These are phyloP conservation scores for Magnaporthales sp. DNA, from an alignment of 2,329 filamentous ascomycete species.

Conservation along the genomic window DNA sequence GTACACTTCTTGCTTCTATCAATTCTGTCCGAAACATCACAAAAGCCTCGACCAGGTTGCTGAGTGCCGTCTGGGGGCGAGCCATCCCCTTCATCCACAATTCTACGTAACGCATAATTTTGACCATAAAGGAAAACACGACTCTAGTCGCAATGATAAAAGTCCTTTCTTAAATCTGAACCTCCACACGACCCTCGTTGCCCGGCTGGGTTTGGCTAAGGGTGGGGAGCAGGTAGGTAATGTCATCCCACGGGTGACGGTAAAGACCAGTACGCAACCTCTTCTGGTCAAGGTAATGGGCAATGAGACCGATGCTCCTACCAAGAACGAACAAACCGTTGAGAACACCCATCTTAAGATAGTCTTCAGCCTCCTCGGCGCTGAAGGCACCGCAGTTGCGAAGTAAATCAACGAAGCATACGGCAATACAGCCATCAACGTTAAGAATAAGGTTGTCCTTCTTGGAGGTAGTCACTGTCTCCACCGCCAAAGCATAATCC, in stretches of 20 bases:
- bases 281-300: constrained; percentile 99
- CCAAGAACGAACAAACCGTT: constrained; percentile 99
- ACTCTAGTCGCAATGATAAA: not conserved
- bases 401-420: constrained; percentile 97
- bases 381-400: constrained; percentile 98
- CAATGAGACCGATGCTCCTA: constrained; percentile 96
- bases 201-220: constrained; percentile 63
- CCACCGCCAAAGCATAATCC: constrained; percentile 95
- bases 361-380: constrained; percentile 93
- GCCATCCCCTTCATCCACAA: not conserved
- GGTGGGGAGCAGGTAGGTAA: constrained; percentile 86
- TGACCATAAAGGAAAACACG: not conserved
- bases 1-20: constrained; percentile 1
- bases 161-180: constrained; percentile 52
- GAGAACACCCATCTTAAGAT: constrained; percentile 97
- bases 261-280: constrained; percentile 95
- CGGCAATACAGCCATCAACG: constrained; percentile 94
- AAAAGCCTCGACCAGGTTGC: not conserved
- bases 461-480: constrained; percentile 98
- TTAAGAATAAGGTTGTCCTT: constrained; percentile 99
- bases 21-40: not conserved
- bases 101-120: constrained; percentile 1
- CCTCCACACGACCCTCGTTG: constrained; percentile 81
- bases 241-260: constrained; percentile 98
- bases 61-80: not conserved